These are phyloP conservation scores for Penicillium sp. DNA, from an alignment of 2,329 filamentous ascomycete genomes.

Conservation along the genomic window DNA sequence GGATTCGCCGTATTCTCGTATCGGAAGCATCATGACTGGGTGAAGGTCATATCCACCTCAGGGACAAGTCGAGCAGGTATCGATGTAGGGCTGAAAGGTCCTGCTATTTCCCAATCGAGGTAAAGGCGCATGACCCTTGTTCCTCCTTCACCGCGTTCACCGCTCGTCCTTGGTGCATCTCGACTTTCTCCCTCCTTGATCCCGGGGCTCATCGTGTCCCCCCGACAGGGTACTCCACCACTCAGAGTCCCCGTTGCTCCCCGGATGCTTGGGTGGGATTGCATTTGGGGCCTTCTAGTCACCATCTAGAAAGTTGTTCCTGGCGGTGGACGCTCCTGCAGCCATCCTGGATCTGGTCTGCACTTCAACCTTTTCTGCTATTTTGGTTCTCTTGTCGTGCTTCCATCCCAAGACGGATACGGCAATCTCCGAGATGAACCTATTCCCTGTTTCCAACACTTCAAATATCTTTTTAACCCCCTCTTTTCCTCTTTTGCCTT, in stretches of 20 bases:
- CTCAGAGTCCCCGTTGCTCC: constrained; percentile 7
- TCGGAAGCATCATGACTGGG: too few relatives aligned
- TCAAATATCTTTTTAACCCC: too few relatives aligned
- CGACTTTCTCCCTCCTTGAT: constrained; percentile 15
- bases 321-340: constrained; percentile 20
- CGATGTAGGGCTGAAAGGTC: background rate
- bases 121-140: background rate
- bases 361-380: constrained; percentile 2
- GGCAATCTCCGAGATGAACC: constrained; percentile 19
- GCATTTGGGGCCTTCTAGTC: constrained; percentile 23
- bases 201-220: constrained; percentile 11
- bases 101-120: too few relatives aligned
- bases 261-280: constrained; percentile 23
- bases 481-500: background rate
- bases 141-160: constrained; percentile 12
- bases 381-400: constrained; percentile 10
- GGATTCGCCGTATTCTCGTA: too few relatives aligned
- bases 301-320: constrained; percentile 29
- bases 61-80: too few relatives aligned
- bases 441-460: constrained; percentile 5
- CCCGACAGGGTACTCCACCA: constrained; percentile 15
- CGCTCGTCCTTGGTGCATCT: constrained; percentile 15
- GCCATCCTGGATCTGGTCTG: constrained; percentile 9
- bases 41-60: too few relatives aligned
- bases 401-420: constrained; percentile 3